Evolutionary conservation across 768 basidiomycete species (phyloP), one percentile per base, ranked within the genome.

Genomic region (Collybiopsis confluens): DNA sequence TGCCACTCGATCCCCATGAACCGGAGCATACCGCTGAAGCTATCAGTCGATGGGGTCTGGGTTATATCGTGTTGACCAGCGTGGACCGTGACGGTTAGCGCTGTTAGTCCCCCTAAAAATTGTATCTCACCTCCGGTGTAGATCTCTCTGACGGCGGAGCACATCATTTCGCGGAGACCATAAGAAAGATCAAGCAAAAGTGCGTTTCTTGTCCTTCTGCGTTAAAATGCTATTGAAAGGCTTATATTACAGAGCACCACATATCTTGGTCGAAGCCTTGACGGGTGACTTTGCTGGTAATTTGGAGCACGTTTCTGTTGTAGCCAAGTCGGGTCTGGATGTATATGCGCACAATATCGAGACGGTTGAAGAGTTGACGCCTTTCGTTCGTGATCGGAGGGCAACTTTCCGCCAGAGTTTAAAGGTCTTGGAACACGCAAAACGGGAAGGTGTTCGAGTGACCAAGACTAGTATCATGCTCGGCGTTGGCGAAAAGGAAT

Each of bases 401-500:
- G 97, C 97, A 16, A 91, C 85, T 15, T 96, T 95, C 73, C 75
- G 88, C 41, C 90, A 88, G 70, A 94, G 86, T 67, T 71, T 96
- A 51, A 76, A 75, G 58, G 92, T 95, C 2, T 75, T 96, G 1
- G 77, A 88, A 64, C 85, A 85, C 48, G 92, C 92, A 11, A 95
- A 96, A 73, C 80, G 81, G 55, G 78, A 85, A 56, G 92, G 89
- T 6, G 92, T 90, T 2, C 81, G 82, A 44, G 79, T 99, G 53
- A 98, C 97, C 8, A 99, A 99, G 76, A 98, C 94, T 8, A 98
- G 95, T 64, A 87, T 99, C 56, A 99, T 99, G 97, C 83, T 99
- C 43, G 97, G 97, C 54, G 86, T 98, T 1, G 97, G 97, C 8
- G 97, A 99, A 74, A 81, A 77, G 37, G 82, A 85, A 38, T 85